Evolutionary conservation across 2,329 filamentous ascomycete genomes (phyloP).

Genomic region (Fusarium bulbicola): DNA sequence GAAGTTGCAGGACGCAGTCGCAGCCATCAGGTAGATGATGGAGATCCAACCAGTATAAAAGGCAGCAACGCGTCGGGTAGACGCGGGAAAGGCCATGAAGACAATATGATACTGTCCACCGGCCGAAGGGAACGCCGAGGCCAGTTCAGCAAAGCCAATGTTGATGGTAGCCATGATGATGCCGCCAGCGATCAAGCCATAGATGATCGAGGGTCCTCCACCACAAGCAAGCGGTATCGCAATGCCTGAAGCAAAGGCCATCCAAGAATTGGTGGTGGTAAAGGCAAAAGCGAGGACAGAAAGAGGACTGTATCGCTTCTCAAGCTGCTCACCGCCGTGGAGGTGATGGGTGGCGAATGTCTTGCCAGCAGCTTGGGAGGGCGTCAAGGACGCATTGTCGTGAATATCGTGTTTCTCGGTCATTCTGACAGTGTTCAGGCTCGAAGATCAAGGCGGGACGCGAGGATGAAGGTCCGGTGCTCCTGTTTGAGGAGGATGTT

Average conservation of each 20-base stretch:
- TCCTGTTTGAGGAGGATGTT: slow-evolving; percentile 24
- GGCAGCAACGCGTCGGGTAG: slow-evolving; percentile 34
- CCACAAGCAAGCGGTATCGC: slow-evolving; percentile 38
- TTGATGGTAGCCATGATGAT: slow-evolving; percentile 39
- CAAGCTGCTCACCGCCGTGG: slow-evolving; percentile 21
- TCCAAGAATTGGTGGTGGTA: slow-evolving; percentile 42
- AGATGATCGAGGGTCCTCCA: slow-evolving; percentile 39
- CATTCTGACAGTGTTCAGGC: neutral
- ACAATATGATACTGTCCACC: slow-evolving; percentile 43
- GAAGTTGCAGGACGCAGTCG: slow-evolving; percentile 39
- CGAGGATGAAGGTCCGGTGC: slow-evolving; percentile 19
- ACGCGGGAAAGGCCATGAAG: slow-evolving; percentile 38
- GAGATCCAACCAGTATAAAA: slow-evolving; percentile 40
- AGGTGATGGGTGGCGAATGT: neutral
- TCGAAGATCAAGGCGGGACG: slow-evolving; percentile 21
- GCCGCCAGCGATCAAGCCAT: slow-evolving; percentile 36
- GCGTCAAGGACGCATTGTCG: slow-evolving; percentile 23
- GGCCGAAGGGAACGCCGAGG: slow-evolving; percentile 39
- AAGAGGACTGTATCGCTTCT: slow-evolving; percentile 38
- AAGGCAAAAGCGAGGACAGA: slow-evolving; percentile 42
- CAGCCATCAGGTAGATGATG: slow-evolving; percentile 41
- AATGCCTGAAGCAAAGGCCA: slow-evolving; percentile 39
- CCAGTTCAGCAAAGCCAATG: slow-evolving; percentile 40
- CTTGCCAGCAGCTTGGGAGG: slow-evolving; percentile 31
- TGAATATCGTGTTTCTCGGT: slow-evolving; percentile 16